phyloP scores from a whole-genome alignment of 140 eudicot species.

The Oenanthe javanica region DNA sequence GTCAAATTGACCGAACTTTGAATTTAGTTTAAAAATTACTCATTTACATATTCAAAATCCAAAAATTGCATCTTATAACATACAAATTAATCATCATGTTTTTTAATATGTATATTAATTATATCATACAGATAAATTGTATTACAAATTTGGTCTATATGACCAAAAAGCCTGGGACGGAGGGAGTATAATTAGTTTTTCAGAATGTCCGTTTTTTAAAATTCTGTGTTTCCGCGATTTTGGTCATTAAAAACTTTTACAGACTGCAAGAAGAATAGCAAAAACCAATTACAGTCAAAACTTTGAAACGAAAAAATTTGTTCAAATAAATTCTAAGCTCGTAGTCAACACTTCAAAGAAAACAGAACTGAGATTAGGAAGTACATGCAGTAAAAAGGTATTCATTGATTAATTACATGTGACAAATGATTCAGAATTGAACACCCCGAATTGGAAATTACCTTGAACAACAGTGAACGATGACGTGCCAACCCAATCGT shows the following conservation, averaged over 20 bases:
- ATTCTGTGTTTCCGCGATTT: not conserved
- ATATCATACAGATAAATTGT: not conserved
- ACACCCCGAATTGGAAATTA: slow-evolving; percentile 11
- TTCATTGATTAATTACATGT: not conserved
- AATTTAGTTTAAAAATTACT: not conserved
- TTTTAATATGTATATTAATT: no score
- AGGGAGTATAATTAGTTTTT: not conserved
- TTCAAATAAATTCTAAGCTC: not conserved
- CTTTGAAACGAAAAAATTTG: not conserved
- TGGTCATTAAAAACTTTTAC: not conserved
- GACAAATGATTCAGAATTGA: not conserved
- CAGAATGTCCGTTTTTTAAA: not conserved
- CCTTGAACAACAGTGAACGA: slow-evolving; percentile 88
- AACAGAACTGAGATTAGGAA: not conserved
- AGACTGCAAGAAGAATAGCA: not conserved
- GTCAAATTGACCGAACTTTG: not conserved
- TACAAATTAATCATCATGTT: no score
- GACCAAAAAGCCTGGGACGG: not conserved
- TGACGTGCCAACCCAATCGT: slow-evolving; percentile 85
- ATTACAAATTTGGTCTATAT: not conserved
- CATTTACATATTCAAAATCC: no score
- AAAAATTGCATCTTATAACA: not conserved
- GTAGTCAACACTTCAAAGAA: not conserved
- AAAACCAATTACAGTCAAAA: not conserved
- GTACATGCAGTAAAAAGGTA: not conserved